Percentiles rank a stretch among this genome's conserved stretches.
phyloP scores from a whole-genome alignment of 345 rosid species.

The Ailanthus altissimus region DNA sequence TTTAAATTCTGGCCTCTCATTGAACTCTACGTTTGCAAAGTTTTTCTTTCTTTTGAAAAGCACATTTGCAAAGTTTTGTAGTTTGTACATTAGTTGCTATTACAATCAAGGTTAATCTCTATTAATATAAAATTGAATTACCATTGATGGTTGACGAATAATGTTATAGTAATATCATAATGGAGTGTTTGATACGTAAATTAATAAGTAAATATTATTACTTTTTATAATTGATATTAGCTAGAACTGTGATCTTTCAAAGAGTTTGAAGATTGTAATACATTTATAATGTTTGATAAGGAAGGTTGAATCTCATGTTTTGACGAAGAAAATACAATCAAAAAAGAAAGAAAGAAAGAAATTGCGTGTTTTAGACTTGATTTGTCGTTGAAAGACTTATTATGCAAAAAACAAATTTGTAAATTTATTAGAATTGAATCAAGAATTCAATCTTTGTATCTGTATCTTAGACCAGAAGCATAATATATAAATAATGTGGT shows the following conservation, averaged over 20 bases:
- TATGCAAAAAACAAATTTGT: no score
- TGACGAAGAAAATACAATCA: background rate
- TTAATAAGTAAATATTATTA: background rate
- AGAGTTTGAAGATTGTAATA: no score
- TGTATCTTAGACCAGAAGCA: background rate
- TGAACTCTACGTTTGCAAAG: background rate
- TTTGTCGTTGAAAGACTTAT: no score
- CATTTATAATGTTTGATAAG: background rate
- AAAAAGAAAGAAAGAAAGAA: no score
- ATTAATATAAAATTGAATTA: background rate
- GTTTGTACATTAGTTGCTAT: no score
- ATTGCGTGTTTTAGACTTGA: background rate
- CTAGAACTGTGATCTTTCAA: no score
- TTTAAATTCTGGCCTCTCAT: background rate
- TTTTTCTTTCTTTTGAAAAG: no score
- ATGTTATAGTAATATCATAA: background rate
- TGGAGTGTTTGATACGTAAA: background rate
- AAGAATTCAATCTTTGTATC: constrained; percentile 7
- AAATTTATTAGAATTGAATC: background rate
- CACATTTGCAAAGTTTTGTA: no score
- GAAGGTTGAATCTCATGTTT: background rate
- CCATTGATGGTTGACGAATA: background rate
- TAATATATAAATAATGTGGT: background rate
- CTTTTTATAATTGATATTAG: no score
- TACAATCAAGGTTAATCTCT: no score